These are phyloP conservation scores for Hibiscus trionum DNA, from an alignment of 345 rosid species.

Conservation along the genomic window DNA sequence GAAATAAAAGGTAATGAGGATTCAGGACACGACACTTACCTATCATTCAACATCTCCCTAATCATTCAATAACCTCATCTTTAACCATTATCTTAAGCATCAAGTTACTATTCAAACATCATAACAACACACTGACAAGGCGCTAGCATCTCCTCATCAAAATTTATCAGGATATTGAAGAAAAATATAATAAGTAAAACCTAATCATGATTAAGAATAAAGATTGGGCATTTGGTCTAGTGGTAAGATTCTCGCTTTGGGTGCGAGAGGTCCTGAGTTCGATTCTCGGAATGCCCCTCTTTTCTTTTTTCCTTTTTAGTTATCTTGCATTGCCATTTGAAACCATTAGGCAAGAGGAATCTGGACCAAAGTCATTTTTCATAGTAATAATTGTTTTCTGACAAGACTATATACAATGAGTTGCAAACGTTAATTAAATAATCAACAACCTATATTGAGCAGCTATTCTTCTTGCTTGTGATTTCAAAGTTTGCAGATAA, in stretches of 20 bases:
- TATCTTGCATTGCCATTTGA: neutral
- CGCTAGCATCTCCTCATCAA: no score
- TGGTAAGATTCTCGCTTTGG: constrained; percentile 83
- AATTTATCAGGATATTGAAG: no score
- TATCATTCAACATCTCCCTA: no score
- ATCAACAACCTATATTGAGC: neutral
- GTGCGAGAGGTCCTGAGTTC: constrained; percentile 19
- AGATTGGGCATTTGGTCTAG: constrained; percentile 77
- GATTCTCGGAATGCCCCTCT: neutral
- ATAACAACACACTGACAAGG: no score
- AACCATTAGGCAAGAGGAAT: neutral
- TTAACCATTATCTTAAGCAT: no score
- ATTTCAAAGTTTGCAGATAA: neutral
- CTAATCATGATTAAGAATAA: neutral
- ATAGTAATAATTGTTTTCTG: neutral
- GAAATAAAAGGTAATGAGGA: no score
- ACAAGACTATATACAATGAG: neutral
- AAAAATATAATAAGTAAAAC: neutral
- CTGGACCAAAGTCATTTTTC: neutral
- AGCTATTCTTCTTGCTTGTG: neutral
- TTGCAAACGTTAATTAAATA: neutral
- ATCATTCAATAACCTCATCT: no score
- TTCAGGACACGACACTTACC: no score
- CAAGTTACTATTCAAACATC: no score
- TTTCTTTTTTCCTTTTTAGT: no score